Evolutionary conservation across 2,329 filamentous ascomycete genomes (phyloP), one percentile per base, ranked within the genome.

Genomic region (Blastomyces silverae): DNA sequence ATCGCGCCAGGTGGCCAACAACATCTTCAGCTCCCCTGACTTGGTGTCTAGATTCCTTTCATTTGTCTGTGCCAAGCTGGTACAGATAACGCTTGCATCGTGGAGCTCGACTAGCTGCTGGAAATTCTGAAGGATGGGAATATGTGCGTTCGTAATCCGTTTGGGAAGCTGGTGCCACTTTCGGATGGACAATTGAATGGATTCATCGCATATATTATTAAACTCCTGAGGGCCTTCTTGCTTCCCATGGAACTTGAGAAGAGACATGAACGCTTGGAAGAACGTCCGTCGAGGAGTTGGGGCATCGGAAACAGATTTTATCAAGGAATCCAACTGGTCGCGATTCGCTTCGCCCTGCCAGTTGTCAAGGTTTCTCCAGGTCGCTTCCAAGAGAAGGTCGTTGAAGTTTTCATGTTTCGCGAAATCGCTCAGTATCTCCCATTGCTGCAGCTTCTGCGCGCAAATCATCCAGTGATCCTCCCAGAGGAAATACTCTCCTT

Each of bases 141-240:
- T 91, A 74, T 99, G 94, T 2, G 94, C 92, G 72, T 96, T 93
- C 0, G 94, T 99, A 68, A 97, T 89, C 55, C 90, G 88, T 73
- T 88, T 89, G 0, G 94, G 94, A n/a, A 99, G 83, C 76, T 99
- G 95, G 76, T 99, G 92, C 94, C 94, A 99, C 77, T 99, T 99
- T 67, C 94, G 85, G 70, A 99, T 96, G 0, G 93, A 96, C 11
- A 99, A 81, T 76, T 99, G 94, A 63, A 97, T 97, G 2, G 94
- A 93, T 78, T 99, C 95, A 71, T 99, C 94, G 72, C 92, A 96
- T 28, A 96, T 85, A 65, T 91, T 87, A 67, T 89, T 89, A 77
- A 99, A 97, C 62, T 97, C 93, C 52, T 84, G 84, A 20, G 84
- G 82, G 5, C 84, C 84, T 75, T 97, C 93, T 68, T 90, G 87